These are phyloP conservation scores for Cornus controversa DNA, from an alignment of 148 eudicot species.

Conservation along the genomic window DNA sequence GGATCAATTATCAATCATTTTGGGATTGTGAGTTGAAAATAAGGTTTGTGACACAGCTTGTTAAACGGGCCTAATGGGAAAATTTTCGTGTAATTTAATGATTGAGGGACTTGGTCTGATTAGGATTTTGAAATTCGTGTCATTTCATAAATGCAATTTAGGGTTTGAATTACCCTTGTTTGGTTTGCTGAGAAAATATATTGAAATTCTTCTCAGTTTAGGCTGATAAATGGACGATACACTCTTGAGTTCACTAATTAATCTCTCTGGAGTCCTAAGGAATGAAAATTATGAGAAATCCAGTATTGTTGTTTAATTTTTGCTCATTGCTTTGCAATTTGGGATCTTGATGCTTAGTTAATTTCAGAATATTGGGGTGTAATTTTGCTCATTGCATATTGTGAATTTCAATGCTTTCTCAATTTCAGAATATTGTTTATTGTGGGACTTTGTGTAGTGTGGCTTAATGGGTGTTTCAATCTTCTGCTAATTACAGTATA, in stretches of 20 bases:
- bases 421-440: not conserved
- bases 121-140: not conserved
- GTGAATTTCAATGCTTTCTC: too few species aligned
- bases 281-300: not conserved
- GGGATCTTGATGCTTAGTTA: not conserved
- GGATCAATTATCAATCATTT: slow-evolving; percentile 1
- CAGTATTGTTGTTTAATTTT: not conserved
- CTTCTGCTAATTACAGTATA: not conserved
- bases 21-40: not conserved
- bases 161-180: not conserved
- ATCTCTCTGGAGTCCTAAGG: not conserved
- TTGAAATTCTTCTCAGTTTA: slow-evolving; percentile 1
- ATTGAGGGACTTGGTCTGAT: too few species aligned
- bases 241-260: not conserved
- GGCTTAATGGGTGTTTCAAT: not conserved
- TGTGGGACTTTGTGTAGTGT: not conserved
- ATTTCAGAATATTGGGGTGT: too few species aligned
- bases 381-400: too few species aligned
- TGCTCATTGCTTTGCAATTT: not conserved
- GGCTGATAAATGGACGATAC: not conserved
- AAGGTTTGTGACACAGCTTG: slow-evolving; percentile 2
- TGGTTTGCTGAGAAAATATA: too few species aligned
- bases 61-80: not conserved
- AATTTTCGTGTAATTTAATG: too few species aligned
- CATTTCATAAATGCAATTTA: not conserved